Evolutionary conservation across 176 grass and related monocot genomes (phyloP).

Genomic region (Typha latifolia): DNA sequence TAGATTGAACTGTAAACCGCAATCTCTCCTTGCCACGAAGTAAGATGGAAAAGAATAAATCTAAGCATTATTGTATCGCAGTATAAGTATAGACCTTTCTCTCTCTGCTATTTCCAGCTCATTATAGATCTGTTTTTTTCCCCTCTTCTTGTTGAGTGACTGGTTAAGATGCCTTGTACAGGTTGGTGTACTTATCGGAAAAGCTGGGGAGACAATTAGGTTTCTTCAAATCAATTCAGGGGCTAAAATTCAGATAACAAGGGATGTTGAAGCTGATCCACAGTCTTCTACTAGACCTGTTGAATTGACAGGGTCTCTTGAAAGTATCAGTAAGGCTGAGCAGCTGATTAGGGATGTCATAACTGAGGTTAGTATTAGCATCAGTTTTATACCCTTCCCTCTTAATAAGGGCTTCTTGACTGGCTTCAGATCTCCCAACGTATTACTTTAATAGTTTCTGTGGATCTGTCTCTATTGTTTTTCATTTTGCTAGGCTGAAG

Average conservation of each 20-base stretch:
- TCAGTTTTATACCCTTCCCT: too few relatives aligned
- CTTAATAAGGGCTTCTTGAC: too few relatives aligned
- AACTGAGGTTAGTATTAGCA: slow-evolving; percentile 40
- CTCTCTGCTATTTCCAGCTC: background rate
- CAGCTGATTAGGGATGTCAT: slow-evolving; percentile 71
- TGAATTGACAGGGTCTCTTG: slow-evolving; percentile 60
- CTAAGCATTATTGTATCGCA: too few relatives aligned
- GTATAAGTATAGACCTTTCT: too few relatives aligned
- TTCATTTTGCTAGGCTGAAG: slow-evolving; percentile 46
- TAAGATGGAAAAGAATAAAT: too few relatives aligned
- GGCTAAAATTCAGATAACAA: slow-evolving; percentile 91
- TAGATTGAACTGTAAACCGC: background rate
- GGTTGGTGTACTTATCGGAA: slow-evolving; percentile 93
- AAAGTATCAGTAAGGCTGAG: slow-evolving; percentile 74
- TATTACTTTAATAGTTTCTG: background rate
- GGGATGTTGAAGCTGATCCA: slow-evolving; percentile 47
- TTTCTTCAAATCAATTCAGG: slow-evolving; percentile 69
- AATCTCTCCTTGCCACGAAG: too few relatives aligned
- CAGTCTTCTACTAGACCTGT: slow-evolving; percentile 48
- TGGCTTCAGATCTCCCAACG: too few relatives aligned
- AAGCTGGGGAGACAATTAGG: slow-evolving; percentile 84
- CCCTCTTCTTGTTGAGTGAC: background rate
- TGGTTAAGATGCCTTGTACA: slow-evolving; percentile 16
- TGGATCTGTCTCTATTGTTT: background rate
- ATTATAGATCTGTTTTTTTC: background rate